These are phyloP conservation scores for Leptomonas seymouri DNA, from an alignment of 208 protist genomes.

Conservation along the genomic window DNA sequence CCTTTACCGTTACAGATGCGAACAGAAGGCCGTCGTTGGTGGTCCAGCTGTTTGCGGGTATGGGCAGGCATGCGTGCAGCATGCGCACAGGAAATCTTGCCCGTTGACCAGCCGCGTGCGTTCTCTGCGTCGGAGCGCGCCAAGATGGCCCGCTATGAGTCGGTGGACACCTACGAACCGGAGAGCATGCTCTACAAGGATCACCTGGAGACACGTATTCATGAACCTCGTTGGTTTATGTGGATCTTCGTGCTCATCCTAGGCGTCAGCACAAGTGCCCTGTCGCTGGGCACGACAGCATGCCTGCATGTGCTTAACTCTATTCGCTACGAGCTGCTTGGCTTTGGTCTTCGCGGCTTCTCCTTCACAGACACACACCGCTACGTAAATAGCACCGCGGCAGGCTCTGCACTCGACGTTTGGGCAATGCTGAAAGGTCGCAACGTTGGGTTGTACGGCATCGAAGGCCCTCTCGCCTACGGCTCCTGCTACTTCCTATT, in stretches of 20 bases:
- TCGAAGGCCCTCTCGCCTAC: constrained; percentile 28
- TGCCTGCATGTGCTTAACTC: constrained; percentile 46
- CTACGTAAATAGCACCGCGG: constrained; percentile 15
- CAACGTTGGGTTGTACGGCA: constrained; percentile 34
- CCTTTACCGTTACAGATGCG: too few species aligned
- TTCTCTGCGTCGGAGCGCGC: constrained; percentile 30
- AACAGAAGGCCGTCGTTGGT: not conserved
- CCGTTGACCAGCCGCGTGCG: constrained; percentile 32
- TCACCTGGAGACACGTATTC: constrained; percentile 52
- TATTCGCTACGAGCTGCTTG: constrained; percentile 55
- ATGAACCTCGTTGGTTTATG: constrained; percentile 70
- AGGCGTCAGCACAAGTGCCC: constrained; percentile 42
- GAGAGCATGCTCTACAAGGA: constrained; percentile 64
- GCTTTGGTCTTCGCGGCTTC: constrained; percentile 45
- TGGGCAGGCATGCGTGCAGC: constrained; percentile 3
- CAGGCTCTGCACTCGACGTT: constrained; percentile 8
- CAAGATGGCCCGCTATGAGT: constrained; percentile 64
- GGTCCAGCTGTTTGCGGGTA: not conserved
- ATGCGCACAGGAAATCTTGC: constrained; percentile 26
- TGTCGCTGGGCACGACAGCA: constrained; percentile 38
- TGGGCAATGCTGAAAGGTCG: constrained; percentile 35
- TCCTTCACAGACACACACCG: constrained; percentile 33
- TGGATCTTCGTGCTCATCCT: constrained; percentile 59
- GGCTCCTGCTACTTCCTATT: constrained; percentile 36
- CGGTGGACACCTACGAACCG: constrained; percentile 54